Evolutionary conservation across 2,329 filamentous ascomycete genomes (phyloP), one percentile per base, ranked within the genome.

Genomic region (Ceratocystiopsis brevicomis): DNA sequence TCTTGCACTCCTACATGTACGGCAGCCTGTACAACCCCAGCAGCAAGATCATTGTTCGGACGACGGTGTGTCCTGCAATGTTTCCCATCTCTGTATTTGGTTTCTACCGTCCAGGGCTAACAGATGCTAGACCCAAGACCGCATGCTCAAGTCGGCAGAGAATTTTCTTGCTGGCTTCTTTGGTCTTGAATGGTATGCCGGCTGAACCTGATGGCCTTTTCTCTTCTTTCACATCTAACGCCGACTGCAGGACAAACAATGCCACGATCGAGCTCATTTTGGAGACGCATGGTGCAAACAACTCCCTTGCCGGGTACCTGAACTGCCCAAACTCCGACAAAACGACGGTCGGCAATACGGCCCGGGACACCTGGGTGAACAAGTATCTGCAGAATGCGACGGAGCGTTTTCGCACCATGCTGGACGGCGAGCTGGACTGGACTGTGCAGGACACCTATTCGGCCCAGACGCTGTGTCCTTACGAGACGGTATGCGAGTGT

Each of bases 151-250:
- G 56, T 78, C 71, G 36, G 80, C 80, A 3, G 80, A 86, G 57
- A 80, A 86, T 57, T 86, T 84, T 59, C 61, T 85, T 54, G 77
- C 80, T 6, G 81, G 81, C 0, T 86, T 86, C 61, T 86, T 86
- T 53, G 81, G 81, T 0, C 66, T 84, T 0, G 71, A 78, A 39
- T 86, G 80, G 65, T 67, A 52, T 32, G 59, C 12, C n/a, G 14
- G 13, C 5, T 21, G 19, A 13, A 14, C 11, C n/a, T n/a, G 4
- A 30, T 34, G 14, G 25, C 33, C 21, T 17, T 9, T 13, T 4
- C 11, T 21, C 16, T 17, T 30, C 19, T 21, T 21, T 21, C 19
- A 4, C 19, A 6, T 21, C 19, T 21, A 21, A 21, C 19, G 6
- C 4, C 19, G 6, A 4, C 19, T 6, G 1, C 19, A 68, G 65